These are phyloP conservation scores for Nemania abortiva DNA, from an alignment of 2,329 filamentous ascomycete species.

Conservation along the genomic window DNA sequence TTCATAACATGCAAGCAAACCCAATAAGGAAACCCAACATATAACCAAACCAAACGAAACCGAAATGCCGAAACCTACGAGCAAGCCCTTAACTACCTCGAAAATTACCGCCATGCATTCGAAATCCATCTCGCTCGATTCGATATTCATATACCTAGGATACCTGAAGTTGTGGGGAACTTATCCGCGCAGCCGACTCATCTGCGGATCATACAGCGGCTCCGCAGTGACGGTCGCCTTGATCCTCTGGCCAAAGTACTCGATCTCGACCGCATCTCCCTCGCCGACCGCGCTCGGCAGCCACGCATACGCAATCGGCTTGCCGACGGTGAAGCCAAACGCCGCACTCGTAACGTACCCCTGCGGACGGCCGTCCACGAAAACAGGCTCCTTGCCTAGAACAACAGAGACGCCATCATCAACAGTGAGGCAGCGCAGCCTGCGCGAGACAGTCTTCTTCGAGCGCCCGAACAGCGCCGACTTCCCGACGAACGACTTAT, in stretches of 20 bases:
- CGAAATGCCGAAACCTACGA: not conserved
- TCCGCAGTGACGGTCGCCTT: slow-evolving; percentile 35
- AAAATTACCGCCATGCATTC: not conserved
- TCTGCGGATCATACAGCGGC: slow-evolving; percentile 37
- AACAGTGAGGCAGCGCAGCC: slow-evolving; percentile 32
- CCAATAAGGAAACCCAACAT: not conserved
- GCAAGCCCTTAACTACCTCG: not conserved
- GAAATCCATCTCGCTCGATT: not conserved
- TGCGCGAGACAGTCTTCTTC: slow-evolving; percentile 19
- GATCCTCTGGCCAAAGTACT: slow-evolving; percentile 37
- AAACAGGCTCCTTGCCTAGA: slow-evolving; percentile 38
- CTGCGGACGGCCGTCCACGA: slow-evolving; percentile 28
- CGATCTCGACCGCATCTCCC: slow-evolving; percentile 37
- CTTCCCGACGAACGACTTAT: slow-evolving; percentile 40
- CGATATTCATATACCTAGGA: not conserved
- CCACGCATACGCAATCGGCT: slow-evolving; percentile 38
- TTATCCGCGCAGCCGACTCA: slow-evolving; percentile 33
- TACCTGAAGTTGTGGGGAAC: not conserved
- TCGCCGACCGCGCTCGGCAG: slow-evolving; percentile 24
- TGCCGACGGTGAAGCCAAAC: slow-evolving; percentile 35
- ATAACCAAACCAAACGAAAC: not conserved
- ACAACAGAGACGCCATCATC: slow-evolving; percentile 38
- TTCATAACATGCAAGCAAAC: not conserved
- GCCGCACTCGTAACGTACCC: slow-evolving; percentile 38
- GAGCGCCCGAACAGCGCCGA: slow-evolving; percentile 31